Evolutionary conservation across 2,329 filamentous ascomycete species (phyloP), one percentile per base, ranked within the genome.

Genomic region (Colletotrichum ledebouriae): DNA sequence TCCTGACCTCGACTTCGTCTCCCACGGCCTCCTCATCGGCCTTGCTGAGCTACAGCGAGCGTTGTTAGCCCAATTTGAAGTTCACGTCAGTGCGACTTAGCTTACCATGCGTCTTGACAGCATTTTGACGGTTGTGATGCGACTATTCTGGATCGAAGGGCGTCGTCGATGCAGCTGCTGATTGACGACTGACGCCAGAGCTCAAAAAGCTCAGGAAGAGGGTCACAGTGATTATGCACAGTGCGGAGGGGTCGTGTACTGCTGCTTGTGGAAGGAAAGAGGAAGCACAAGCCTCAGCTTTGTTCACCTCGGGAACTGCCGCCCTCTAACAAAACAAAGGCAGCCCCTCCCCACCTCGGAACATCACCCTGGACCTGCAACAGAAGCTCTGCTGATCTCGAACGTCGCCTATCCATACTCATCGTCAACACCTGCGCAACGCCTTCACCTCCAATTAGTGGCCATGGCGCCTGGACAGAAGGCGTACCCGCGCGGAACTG

Each of bases 1-100:
- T 92, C 69, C 96, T 92, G 67, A 99, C 96, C 80, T 98, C 93
- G 74, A 94, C 91, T 78, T 99, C 96, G 73, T 96, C 92, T 70
- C 89, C 87, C 59, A 86, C 86, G 20, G 90, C 85, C 67, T 90
- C 91, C 81, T 99, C 96, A 75, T 98, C 95, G 78, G 97, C 95
- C 78, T 94, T 97, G 52, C 93, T 94, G 73, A 99, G 91, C 96
- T 98, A 76, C 25, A 50, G 33, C 37, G 33, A 76, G 72, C 37
- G 44, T 3, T 6, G 12, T 39, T 3, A 49, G 17, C 6, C 1
- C 25, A 61, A 2, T 2, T 1, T 22, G 6, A 10, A 12, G 6
- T 4, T n/a, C 13, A 9, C 2, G 4, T 4, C 25, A 25, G 4
- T 11, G 2, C 25, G 37, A 39, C 17, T 1, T 6, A 11, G 17